A percentile compares a stretch with the other conserved stretches of the same genome.
phyloP scores from a whole-genome alignment of 257 asterid genomes.

The Verbena officinalis region DNA sequence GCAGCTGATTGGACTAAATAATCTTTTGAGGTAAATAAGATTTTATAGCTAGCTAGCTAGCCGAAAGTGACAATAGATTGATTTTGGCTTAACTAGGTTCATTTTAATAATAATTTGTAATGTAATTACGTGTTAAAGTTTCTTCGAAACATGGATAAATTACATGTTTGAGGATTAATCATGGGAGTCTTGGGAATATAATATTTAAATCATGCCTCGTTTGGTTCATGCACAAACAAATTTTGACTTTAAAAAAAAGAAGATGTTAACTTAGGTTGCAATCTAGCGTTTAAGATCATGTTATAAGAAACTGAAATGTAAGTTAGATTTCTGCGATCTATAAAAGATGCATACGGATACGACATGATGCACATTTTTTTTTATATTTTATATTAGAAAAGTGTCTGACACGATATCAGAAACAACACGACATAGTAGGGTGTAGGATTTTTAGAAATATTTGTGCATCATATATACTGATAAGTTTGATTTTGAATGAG shows the following conservation, averaged over 20 bases:
- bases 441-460: too few species aligned
- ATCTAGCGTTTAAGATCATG: too few species aligned
- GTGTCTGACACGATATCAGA: too few species aligned
- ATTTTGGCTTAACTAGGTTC: constrained; percentile 8
- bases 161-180: background rate
- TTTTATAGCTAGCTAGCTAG: constrained; percentile 7
- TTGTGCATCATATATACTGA: too few species aligned
- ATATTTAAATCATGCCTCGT: background rate
- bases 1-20: constrained; percentile 19
- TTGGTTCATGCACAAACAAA: background rate
- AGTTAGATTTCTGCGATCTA: too few species aligned
- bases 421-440: too few species aligned
- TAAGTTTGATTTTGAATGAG: too few species aligned
- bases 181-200: background rate
- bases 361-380: too few species aligned
- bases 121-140: constrained; percentile 16
- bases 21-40: constrained; percentile 28
- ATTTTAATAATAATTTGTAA: background rate
- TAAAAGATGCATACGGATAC: too few species aligned
- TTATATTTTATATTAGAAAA: too few species aligned
- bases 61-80: constrained; percentile 38
- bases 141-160: constrained; percentile 11
- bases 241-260: background rate
- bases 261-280: background rate
- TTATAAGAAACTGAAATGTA: too few species aligned